A percentile compares a stretch with the other conserved stretches of the same genome.
Evolutionary conservation across 1,284 basidiomycete genomes (phyloP).

Genomic region (Tylopilus sp.): DNA sequence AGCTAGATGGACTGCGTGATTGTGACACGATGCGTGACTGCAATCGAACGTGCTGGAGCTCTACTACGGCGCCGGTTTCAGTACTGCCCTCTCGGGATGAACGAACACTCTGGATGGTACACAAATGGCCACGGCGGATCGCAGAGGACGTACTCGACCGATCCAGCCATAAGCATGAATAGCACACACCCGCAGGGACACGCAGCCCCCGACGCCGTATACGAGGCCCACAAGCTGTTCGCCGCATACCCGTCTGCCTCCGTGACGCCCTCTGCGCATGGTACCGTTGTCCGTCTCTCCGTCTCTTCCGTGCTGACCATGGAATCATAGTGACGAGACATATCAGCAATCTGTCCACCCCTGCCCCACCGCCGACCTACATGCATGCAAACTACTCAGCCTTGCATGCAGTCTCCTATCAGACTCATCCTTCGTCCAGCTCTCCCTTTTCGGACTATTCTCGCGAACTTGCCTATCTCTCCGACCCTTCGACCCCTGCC

Average conservation of each 20-base stretch:
- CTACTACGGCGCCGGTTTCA: too few species aligned
- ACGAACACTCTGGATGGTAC: slow-evolving; percentile 24
- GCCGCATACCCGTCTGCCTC: slow-evolving; percentile 66
- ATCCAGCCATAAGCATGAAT: slow-evolving; percentile 6
- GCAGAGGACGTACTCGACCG: slow-evolving; percentile 15
- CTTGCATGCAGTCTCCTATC: slow-evolving; percentile 36
- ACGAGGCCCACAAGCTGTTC: slow-evolving; percentile 60
- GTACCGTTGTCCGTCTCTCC: slow-evolving; percentile 35
- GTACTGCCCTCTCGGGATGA: slow-evolving; percentile 17
- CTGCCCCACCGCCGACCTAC: slow-evolving; percentile 59
- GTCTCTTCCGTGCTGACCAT: slow-evolving; percentile 17
- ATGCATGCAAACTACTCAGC: slow-evolving; percentile 55
- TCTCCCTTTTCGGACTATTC: slow-evolving; percentile 34
- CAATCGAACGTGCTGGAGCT: not conserved
- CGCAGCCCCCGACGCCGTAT: slow-evolving; percentile 41
- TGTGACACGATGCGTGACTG: slow-evolving; percentile 24
- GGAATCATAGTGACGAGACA: slow-evolving; percentile 54
- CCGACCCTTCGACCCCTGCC: slow-evolving; percentile 27
- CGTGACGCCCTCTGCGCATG: slow-evolving; percentile 64
- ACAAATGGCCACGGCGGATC: slow-evolving; percentile 17
- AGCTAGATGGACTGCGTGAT: slow-evolving; percentile 16
- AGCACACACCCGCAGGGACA: slow-evolving; percentile 11
- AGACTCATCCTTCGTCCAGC: slow-evolving; percentile 41
- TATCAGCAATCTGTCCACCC: slow-evolving; percentile 53
- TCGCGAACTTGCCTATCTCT: slow-evolving; percentile 32